Evolutionary conservation across 768 basidiomycete species (phyloP), one percentile per base, ranked within the genome.

Genomic region (Favolaschia claudopus): DNA sequence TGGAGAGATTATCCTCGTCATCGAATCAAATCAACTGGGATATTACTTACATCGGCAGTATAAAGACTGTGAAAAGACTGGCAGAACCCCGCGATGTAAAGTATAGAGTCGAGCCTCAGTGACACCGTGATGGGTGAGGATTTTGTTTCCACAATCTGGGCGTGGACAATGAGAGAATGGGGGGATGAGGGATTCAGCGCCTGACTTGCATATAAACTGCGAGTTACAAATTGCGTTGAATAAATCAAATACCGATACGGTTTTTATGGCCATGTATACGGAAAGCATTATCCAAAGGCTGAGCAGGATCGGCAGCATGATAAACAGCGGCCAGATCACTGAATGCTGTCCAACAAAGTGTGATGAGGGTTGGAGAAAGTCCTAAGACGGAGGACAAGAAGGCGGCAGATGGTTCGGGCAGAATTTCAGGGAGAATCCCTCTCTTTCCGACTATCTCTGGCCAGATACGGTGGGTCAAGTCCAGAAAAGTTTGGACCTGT

Each of bases 41-140:
- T 15, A 27, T 7, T 4, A 25, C 52, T 7, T 28, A 55, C 54
- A 1, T 4, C 36, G 54, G 13, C 54, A 55, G 17, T 50, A 44
- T 3, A 50, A 34, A 27, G 56, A 58, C 24, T 44, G 25, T n/a
- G 47, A 58, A 32, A 58, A 49, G 4, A 58, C 42, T 10, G 56
- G 56, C 2, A 58, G 32, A 5, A 58, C 34, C 1, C 56, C 56
- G 1, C 56, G 56, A 13, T 33, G 31, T 7, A 58, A 40, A 15
- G 56, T 58, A 37, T 36, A 58, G 5, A 58, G 9, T 17, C 56
- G 8, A 0, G 46, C 55, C n/a, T 44, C 56, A 3, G 39, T 29
- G 7, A 33, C n/a, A 7, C 20, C 13, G 15, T 5, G 15, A 7
- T 43, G 7, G 25, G 7, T 17, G 8, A 43, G 22, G 6, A 5